phyloP scores from a whole-genome alignment of 2,329 filamentous ascomycete species.

The Colletotrichum aenigma region DNA sequence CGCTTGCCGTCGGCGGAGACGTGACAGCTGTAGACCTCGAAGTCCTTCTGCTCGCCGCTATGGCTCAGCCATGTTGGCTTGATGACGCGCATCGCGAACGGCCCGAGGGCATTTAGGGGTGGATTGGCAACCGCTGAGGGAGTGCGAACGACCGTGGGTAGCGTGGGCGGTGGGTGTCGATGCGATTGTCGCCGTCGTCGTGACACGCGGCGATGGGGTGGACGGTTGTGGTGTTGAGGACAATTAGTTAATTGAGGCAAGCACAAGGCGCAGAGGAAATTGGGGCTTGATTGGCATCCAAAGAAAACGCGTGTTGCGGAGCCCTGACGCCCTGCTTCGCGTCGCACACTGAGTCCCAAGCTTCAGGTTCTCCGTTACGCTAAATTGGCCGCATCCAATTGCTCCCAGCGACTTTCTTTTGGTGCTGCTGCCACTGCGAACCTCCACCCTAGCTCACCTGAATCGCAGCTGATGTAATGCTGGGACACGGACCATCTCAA shows the following conservation, averaged over 20 bases:
- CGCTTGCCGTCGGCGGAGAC: slow-evolving; percentile 92
- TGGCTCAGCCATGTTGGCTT: slow-evolving; percentile 97
- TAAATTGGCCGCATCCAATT: slow-evolving; percentile 6
- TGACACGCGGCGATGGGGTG: background rate
- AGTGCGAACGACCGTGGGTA: background rate
- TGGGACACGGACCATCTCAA: background rate
- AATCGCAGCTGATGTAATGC: background rate
- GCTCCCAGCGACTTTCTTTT: background rate
- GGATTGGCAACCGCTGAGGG: background rate
- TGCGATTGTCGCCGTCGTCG: background rate
- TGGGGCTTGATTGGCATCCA: slow-evolving; percentile 12
- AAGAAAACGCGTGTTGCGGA: slow-evolving; percentile 19
- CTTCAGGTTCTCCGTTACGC: slow-evolving; percentile 1
- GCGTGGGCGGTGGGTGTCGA: background rate
- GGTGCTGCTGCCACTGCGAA: background rate
- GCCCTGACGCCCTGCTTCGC: slow-evolving; percentile 11
- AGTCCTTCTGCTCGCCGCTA: slow-evolving; percentile 96
- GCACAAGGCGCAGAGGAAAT: background rate
- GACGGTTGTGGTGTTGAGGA: background rate
- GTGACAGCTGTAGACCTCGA: slow-evolving; percentile 98
- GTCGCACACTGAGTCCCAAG: background rate
- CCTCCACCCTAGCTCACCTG: background rate
- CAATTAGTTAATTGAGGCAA: background rate
- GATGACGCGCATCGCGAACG: slow-evolving; percentile 74
- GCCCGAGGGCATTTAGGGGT: slow-evolving; percentile 8